A percentile compares a stretch with the other conserved stretches of the same genome.
Evolutionary conservation across 2,329 filamentous ascomycete genomes (phyloP).

Genomic region (Pseudopyrenochaeta lycopersici): DNA sequence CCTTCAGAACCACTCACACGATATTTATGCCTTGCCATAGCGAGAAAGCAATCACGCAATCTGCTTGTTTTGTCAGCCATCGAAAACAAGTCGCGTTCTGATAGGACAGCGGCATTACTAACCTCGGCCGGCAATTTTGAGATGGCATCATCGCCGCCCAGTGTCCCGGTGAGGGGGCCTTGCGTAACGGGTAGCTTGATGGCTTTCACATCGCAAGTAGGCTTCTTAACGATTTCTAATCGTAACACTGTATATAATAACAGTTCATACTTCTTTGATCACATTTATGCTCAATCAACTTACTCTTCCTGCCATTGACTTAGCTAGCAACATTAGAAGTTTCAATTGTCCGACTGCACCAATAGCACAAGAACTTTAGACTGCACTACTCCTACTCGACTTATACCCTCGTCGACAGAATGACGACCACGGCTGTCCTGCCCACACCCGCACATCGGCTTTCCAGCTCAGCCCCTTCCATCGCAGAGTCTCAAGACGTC

Average conservation of each 20-base stretch:
- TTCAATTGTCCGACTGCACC: background rate
- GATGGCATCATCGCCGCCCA: constrained; percentile 45
- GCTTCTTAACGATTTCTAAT: constrained; percentile 39
- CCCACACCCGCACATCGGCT: constrained; percentile 55
- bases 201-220: background rate
- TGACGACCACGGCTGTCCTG: constrained; percentile 54
- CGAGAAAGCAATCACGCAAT: constrained; percentile 32
- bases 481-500: constrained; percentile 38
- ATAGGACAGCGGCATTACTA: constrained; percentile 37
- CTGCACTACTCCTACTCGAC: background rate
- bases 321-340: constrained; percentile 2
- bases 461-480: constrained; percentile 31
- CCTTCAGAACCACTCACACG: background rate
- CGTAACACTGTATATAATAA: constrained; percentile 32
- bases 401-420: constrained; percentile 33
- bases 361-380: background rate
- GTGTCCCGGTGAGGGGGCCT: constrained; percentile 25
- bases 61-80: constrained; percentile 35
- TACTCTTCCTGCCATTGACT: constrained; percentile 2
- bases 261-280: constrained; percentile 5
- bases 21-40: background rate
- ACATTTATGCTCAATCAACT: constrained; percentile 5
- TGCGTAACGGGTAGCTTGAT: background rate
- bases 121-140: constrained; percentile 39
- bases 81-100: background rate